Evolutionary conservation across 306 rosid species (phyloP).

Genomic region (Purshia tridentata): DNA sequence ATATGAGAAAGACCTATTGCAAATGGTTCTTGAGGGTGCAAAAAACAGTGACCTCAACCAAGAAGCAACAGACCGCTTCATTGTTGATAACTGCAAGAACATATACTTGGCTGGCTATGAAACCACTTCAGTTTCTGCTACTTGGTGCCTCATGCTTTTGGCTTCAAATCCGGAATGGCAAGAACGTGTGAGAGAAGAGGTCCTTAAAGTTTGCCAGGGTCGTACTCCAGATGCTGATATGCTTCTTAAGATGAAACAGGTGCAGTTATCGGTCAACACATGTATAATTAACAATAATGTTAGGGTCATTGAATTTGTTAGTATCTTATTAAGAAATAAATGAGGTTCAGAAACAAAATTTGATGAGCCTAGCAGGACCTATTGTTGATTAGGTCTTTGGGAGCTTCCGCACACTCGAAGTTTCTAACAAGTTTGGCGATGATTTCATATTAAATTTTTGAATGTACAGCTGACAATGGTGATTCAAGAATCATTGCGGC

Average conservation of each 20-base stretch:
- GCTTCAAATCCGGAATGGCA: slow-evolving; percentile 54
- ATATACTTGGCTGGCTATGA: slow-evolving; percentile 42
- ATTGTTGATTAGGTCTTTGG: no score
- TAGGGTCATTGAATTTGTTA: neutral
- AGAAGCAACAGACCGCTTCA: slow-evolving; percentile 25
- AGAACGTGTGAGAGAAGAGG: slow-evolving; percentile 39
- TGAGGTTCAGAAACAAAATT: no score
- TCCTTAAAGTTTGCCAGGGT: slow-evolving; percentile 29
- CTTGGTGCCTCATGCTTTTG: slow-evolving; percentile 46
- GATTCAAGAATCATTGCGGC: slow-evolving; percentile 29
- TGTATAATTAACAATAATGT: no score
- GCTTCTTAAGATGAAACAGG: slow-evolving; percentile 51
- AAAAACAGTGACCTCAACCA: slow-evolving; percentile 25
- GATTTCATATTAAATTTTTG: no score
- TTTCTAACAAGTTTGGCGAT: no score
- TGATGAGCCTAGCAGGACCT: no score
- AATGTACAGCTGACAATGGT: slow-evolving; percentile 32
- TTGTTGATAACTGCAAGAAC: slow-evolving; percentile 41
- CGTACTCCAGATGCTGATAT: slow-evolving; percentile 31
- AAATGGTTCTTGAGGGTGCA: slow-evolving; percentile 38
- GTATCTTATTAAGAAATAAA: no score
- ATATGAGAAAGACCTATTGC: slow-evolving; percentile 34
- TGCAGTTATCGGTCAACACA: neutral
- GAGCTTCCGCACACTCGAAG: no score
- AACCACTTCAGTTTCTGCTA: slow-evolving; percentile 40